Percentiles rank a stretch among this genome's conserved stretches.
Conservation (phyloP, 1,284 basidiomycete species). For the Hemileia vastatrix region DNA sequence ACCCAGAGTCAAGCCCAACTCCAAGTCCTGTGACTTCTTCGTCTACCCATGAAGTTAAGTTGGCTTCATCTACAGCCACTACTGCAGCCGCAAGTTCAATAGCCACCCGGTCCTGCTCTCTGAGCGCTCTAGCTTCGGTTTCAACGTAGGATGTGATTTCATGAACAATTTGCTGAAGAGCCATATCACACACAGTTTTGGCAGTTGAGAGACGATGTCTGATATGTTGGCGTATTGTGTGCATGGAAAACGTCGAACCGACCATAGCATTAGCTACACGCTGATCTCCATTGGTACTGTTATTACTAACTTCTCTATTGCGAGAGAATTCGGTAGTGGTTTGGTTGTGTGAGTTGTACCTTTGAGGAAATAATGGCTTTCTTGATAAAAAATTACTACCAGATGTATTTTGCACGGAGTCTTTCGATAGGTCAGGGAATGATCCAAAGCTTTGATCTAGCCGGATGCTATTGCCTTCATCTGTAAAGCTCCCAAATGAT, state of each 20-base stretch:
- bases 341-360: not conserved
- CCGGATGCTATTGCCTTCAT: not conserved
- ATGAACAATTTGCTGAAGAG: constrained; percentile 79
- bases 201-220: constrained; percentile 83
- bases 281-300: no score
- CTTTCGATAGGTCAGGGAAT: no score
- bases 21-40: constrained; percentile 27
- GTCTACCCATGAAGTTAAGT: constrained; percentile 35
- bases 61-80: constrained; percentile 40
- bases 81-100: constrained; percentile 53
- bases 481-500: not conserved
- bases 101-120: constrained; percentile 52
- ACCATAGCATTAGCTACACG: no score
- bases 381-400: not conserved
- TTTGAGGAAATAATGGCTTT: no score
- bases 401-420: not conserved
- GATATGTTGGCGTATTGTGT: constrained; percentile 82
- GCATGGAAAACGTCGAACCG: constrained; percentile 34
- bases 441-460: no score
- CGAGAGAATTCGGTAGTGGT: not conserved
- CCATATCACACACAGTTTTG: constrained; percentile 91
- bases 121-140: constrained; percentile 63
- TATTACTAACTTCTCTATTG: not conserved
- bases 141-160: constrained; percentile 91
- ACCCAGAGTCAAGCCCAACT: constrained; percentile 13